Evolutionary conservation across 2,329 filamentous ascomycete species (phyloP).

Genomic region (Dryadomyces sulphureus): DNA sequence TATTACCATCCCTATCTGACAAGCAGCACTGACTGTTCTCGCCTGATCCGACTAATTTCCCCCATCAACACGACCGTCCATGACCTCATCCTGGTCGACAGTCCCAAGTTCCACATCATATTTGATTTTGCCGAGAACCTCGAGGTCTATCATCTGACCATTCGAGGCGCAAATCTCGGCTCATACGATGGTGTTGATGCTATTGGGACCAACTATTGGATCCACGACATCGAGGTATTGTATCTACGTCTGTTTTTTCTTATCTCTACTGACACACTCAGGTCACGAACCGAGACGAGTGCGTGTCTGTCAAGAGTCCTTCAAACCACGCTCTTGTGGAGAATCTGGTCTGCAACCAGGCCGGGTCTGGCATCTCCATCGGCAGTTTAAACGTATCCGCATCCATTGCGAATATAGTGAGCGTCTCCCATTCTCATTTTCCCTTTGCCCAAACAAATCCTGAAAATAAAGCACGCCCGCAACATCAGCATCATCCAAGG

Average conservation of each 20-base stretch:
- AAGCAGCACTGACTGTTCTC: constrained; percentile 10
- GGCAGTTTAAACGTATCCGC: constrained; percentile 40
- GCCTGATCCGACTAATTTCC: no score
- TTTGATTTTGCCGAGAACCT: constrained; percentile 26
- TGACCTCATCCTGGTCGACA: constrained; percentile 31
- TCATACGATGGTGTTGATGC: constrained; percentile 42
- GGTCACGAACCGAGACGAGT: constrained; percentile 49
- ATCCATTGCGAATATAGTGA: no score
- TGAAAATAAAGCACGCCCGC: no score
- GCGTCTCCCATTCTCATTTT: no score
- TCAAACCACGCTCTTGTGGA: constrained; percentile 41
- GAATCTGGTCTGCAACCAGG: constrained; percentile 47
- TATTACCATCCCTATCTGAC: no score
- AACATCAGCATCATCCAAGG: no score
- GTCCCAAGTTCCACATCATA: constrained; percentile 13
- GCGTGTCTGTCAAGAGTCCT: constrained; percentile 19
- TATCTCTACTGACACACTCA: no score
- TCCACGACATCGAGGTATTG: constrained; percentile 45
- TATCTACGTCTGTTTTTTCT: no score
- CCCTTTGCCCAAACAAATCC: no score
- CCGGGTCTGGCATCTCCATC: constrained; percentile 39
- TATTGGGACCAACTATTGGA: constrained; percentile 37
- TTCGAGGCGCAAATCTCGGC: constrained; percentile 32
- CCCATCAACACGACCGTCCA: constrained; percentile 32
- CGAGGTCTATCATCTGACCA: constrained; percentile 38